Conservation (phyloP, 306 rosid genomes). For the Ammopiptanthus mongolicus region DNA sequence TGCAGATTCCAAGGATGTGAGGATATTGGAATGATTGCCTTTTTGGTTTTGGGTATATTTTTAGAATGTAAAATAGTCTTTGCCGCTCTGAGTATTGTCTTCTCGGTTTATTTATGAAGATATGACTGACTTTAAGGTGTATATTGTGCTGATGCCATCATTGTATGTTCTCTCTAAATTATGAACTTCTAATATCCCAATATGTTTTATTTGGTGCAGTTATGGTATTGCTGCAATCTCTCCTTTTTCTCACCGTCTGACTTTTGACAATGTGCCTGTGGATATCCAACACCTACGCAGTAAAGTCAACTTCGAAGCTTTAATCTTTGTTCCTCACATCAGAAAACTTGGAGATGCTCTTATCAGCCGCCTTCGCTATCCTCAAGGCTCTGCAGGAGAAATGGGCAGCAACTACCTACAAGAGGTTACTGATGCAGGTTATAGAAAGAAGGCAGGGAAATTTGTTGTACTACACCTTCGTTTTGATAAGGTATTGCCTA, state of each 20-base stretch:
- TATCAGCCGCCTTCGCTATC: conserved; percentile 66
- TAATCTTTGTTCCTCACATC: conserved; percentile 82
- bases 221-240: conserved; percentile 88
- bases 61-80: background rate
- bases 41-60: background rate
- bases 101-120: background rate
- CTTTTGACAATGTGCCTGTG: conserved; percentile 85
- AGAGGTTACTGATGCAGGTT: conserved; percentile 39
- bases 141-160: background rate
- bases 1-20: background rate
- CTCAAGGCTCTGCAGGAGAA: conserved; percentile 36
- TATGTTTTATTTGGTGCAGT: conserved; percentile 42
- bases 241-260: conserved; percentile 93
- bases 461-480: conserved; percentile 92
- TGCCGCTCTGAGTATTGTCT: background rate
- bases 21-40: background rate
- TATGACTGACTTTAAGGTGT: background rate
- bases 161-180: background rate
- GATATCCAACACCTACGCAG: conserved; percentile 88
- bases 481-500: conserved; percentile 74
- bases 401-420: conserved; percentile 38
- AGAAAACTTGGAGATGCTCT: conserved; percentile 84
- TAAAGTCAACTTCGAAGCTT: conserved; percentile 91
- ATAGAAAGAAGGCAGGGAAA: conserved; percentile 44
- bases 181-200: conserved; percentile 11